Percentiles rank a stretch among this genome's conserved stretches.
Evolutionary conservation across 129 eudicot species (phyloP).

Genomic region (Ambrosia trifida): DNA sequence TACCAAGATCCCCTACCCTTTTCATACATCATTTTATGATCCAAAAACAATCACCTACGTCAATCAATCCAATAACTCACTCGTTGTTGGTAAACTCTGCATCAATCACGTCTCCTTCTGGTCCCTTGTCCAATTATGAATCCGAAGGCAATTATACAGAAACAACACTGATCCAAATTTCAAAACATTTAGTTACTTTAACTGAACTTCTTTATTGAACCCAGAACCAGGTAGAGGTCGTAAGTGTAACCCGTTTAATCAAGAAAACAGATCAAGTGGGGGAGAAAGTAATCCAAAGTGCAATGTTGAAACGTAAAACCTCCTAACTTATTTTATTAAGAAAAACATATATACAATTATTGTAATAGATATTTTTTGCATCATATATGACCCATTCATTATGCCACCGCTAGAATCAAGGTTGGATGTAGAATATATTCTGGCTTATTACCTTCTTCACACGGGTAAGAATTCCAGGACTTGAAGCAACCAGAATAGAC

Average conservation of each 20-base stretch:
- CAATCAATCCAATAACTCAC: no score
- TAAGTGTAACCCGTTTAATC: background rate
- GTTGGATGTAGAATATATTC: slow-evolving; percentile 9
- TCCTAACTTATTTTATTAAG: background rate
- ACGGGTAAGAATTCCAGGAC: slow-evolving; percentile 98
- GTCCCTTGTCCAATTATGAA: no score
- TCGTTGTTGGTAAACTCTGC: no score
- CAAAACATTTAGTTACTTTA: background rate
- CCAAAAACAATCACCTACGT: no score
- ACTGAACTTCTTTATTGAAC: slow-evolving; percentile 1
- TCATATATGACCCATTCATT: background rate
- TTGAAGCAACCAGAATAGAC: slow-evolving; percentile 93
- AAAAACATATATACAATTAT: background rate
- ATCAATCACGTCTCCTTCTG: no score
- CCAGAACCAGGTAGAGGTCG: background rate
- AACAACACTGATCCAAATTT: background rate
- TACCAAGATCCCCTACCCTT: no score
- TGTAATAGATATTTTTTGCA: background rate
- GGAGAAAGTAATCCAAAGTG: background rate
- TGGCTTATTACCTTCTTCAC: slow-evolving; percentile 72
- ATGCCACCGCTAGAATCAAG: background rate
- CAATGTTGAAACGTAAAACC: background rate
- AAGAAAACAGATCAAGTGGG: background rate
- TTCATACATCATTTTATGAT: no score
- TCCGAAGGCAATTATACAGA: background rate